Conservation (phyloP, 1,284 basidiomycete species). For the Apiotrichum siamense region DNA sequence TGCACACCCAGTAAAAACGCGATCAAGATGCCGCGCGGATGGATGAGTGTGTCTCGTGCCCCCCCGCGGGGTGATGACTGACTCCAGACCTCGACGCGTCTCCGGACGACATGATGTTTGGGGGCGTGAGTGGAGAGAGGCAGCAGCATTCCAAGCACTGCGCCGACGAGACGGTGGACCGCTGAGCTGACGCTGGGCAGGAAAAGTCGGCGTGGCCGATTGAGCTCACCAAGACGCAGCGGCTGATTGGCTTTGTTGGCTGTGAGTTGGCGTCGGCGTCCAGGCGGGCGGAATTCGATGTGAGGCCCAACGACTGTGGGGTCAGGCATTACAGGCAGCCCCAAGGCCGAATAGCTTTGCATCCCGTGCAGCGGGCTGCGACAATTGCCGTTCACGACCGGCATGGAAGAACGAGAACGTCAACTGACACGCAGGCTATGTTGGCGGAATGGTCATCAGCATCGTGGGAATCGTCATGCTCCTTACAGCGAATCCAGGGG, state of each 20-base stretch:
- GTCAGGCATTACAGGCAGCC: neutral
- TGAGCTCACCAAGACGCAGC: constrained; percentile 66
- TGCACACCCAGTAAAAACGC: neutral
- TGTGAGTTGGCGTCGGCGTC: too few relatives aligned
- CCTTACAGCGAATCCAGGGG: constrained; percentile 61
- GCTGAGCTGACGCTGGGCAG: constrained; percentile 20
- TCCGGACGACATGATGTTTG: constrained; percentile 42
- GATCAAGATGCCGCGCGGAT: constrained; percentile 15
- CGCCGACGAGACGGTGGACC: too few relatives aligned
- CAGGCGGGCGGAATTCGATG: too few relatives aligned
- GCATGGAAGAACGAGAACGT: too few relatives aligned
- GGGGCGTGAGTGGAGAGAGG: constrained; percentile 39
- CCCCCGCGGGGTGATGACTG: neutral
- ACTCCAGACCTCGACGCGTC: constrained; percentile 17
- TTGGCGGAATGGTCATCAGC: constrained; percentile 67
- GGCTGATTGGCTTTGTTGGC: constrained; percentile 73
- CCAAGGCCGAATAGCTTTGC: neutral
- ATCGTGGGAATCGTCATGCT: constrained; percentile 67
- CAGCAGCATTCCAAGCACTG: too few relatives aligned
- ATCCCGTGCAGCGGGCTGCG: neutral
- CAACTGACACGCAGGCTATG: constrained; percentile 49
- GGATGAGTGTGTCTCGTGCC: constrained; percentile 30
- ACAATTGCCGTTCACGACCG: too few relatives aligned
- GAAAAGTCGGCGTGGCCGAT: constrained; percentile 72
- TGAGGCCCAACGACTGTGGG: neutral